Evolutionary conservation across 768 basidiomycete genomes (phyloP).

Genomic region (Amanita exitialis): DNA sequence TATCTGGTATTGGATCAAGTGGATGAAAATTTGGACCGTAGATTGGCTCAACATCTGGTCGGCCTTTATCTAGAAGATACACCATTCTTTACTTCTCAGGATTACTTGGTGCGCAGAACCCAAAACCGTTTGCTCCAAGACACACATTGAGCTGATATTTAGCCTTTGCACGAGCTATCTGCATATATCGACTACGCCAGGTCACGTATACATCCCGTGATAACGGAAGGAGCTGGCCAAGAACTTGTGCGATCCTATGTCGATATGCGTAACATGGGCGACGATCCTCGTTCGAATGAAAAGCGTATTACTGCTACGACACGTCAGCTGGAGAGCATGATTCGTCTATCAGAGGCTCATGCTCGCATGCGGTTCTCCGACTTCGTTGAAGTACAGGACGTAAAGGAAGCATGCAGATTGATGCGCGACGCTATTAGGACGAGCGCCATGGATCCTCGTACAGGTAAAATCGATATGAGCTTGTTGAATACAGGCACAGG

Average conservation of each 20-base stretch:
- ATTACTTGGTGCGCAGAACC: slow-evolving; percentile 52
- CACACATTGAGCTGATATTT: background rate
- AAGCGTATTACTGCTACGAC: slow-evolving; percentile 98
- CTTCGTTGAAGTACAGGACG: slow-evolving; percentile 81
- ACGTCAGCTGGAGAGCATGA: slow-evolving; percentile 94
- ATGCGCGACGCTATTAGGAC: slow-evolving; percentile 96
- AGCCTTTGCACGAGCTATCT: slow-evolving; percentile 87
- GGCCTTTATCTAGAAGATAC: slow-evolving; percentile 89
- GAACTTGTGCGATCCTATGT: slow-evolving; percentile 89
- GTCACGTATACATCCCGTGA: slow-evolving; percentile 71
- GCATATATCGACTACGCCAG: slow-evolving; percentile 94
- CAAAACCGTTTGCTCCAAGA: background rate
- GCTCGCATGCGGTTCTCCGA: slow-evolving; percentile 91
- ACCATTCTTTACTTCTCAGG: slow-evolving; percentile 53
- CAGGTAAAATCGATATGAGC: slow-evolving; percentile 96
- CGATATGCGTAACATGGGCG: slow-evolving; percentile 85
- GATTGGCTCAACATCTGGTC: slow-evolving; percentile 87
- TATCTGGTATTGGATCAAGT: slow-evolving; percentile 95
- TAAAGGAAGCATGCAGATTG: slow-evolving; percentile 84
- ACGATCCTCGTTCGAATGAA: slow-evolving; percentile 80
- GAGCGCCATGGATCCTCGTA: slow-evolving; percentile 90
- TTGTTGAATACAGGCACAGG: slow-evolving; percentile 92
- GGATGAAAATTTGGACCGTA: slow-evolving; percentile 80
- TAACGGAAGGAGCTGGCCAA: slow-evolving; percentile 76
- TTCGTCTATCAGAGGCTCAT: slow-evolving; percentile 92